phyloP scores from a whole-genome alignment of 2,329 filamentous ascomycete species.

The Arthrocladium fulminans region DNA sequence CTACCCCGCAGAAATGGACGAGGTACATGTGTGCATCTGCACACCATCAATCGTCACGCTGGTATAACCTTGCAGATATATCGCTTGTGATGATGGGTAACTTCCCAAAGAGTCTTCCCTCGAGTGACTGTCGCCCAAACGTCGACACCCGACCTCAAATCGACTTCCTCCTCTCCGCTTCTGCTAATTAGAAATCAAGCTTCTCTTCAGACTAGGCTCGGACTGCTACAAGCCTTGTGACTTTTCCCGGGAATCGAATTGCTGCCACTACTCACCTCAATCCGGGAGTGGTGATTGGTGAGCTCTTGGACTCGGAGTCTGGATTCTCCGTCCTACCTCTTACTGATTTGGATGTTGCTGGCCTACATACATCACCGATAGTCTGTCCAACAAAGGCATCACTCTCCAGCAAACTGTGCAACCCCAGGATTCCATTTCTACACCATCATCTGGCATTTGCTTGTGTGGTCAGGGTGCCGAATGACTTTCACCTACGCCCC shows the following conservation, averaged over 20 bases:
- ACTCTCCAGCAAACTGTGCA: background rate
- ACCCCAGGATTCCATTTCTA: background rate
- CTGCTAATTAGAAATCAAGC: too few relatives aligned
- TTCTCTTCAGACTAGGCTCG: too few relatives aligned
- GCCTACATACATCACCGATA: conserved; percentile 1
- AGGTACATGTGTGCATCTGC: background rate
- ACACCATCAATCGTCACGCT: background rate
- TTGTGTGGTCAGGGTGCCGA: conserved; percentile 4
- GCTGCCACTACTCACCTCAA: background rate
- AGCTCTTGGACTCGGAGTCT: background rate
- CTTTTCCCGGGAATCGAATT: background rate
- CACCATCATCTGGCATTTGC: background rate
- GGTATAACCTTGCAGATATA: background rate
- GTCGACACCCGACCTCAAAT: background rate
- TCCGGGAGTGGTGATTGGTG: background rate
- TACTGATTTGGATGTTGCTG: background rate
- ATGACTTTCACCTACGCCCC: conserved; percentile 7
- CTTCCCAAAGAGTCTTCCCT: background rate
- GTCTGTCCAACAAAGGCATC: conserved; percentile 6
- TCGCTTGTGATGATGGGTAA: background rate
- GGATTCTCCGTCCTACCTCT: conserved; percentile 5
- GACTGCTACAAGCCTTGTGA: too few relatives aligned
- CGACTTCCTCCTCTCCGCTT: background rate
- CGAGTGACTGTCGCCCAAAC: background rate
- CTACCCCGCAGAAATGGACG: conserved; percentile 1